phyloP scores from a whole-genome alignment of 208 protist species.

The Naegleria fowleri region DNA sequence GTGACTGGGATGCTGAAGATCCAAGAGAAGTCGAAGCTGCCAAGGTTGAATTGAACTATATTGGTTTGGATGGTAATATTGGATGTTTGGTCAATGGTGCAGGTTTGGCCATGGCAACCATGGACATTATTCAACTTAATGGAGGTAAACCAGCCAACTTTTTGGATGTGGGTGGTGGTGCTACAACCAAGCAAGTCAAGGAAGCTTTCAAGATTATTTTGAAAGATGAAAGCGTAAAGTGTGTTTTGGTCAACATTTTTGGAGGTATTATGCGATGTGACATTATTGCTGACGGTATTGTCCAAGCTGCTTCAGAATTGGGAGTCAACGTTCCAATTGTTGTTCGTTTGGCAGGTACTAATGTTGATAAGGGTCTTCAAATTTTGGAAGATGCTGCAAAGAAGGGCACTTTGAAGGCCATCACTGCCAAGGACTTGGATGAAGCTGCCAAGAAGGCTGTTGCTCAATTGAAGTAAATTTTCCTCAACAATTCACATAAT shows the following conservation, averaged over 20 bases:
- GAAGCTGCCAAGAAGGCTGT: constrained; percentile 48
- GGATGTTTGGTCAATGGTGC: constrained; percentile 91
- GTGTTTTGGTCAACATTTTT: constrained; percentile 98
- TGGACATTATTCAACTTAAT: constrained; percentile 98
- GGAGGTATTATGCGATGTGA: constrained; percentile 99
- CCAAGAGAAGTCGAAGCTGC: constrained; percentile 88
- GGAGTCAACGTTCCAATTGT: constrained; percentile 85
- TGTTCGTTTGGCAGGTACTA: constrained; percentile 84
- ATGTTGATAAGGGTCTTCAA: constrained; percentile 83
- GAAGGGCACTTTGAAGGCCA: constrained; percentile 56
- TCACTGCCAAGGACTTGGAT: constrained; percentile 55
- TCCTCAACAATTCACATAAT: not conserved
- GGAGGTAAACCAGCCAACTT: constrained; percentile 98
- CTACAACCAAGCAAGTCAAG: constrained; percentile 80
- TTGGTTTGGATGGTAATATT: constrained; percentile 98
- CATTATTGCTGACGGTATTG: constrained; percentile 92
- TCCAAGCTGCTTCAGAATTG: constrained; percentile 75
- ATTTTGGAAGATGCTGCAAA: constrained; percentile 60
- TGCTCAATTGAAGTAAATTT: not conserved
- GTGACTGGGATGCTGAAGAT: constrained; percentile 87
- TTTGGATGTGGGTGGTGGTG: constrained; percentile 94
- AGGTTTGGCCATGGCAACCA: constrained; percentile 99
- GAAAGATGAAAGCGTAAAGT: constrained; percentile 77
- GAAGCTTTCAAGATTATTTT: constrained; percentile 95
- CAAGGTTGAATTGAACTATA: constrained; percentile 97